Percentiles rank a stretch among this genome's conserved stretches.
These are phyloP conservation scores for Alternaria triticimaculans DNA, from an alignment of 2,329 filamentous ascomycete genomes.

Conservation along the genomic window DNA sequence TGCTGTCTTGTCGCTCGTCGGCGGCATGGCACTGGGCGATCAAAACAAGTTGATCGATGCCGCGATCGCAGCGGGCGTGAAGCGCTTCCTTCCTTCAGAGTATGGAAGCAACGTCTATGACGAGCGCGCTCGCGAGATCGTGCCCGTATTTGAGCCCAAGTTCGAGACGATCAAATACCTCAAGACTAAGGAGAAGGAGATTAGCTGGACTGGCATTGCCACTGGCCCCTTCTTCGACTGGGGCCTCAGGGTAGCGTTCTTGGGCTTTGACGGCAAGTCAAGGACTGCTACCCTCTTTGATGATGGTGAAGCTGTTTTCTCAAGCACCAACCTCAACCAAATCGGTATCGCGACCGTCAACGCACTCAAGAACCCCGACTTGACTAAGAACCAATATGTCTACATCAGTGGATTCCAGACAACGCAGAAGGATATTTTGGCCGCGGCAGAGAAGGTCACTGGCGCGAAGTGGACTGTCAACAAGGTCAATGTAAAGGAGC, in stretches of 20 bases:
- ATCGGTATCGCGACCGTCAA: constrained; percentile 61
- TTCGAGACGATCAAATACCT: constrained; percentile 59
- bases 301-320: constrained; percentile 61
- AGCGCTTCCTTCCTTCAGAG: constrained; percentile 68
- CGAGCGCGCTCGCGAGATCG: constrained; percentile 44
- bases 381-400: constrained; percentile 66
- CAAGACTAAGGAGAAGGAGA: constrained; percentile 52
- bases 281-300: constrained; percentile 64
- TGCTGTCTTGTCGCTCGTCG: constrained; percentile 60
- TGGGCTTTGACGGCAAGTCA: constrained; percentile 59
- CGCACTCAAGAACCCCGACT: constrained; percentile 57
- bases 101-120: constrained; percentile 56
- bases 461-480: constrained; percentile 60
- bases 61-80: constrained; percentile 64
- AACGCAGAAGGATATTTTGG: constrained; percentile 65
- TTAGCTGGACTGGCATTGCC: constrained; percentile 62
- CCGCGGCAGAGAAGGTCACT: constrained; percentile 60
- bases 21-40: constrained; percentile 48
- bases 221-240: constrained; percentile 66
- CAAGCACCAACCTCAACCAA: constrained; percentile 58
- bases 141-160: constrained; percentile 63
- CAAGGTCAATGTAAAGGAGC: constrained; percentile 42
- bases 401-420: constrained; percentile 64
- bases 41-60: constrained; percentile 65
- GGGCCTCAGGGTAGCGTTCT: constrained; percentile 58